These are phyloP conservation scores for Backusella morwellensis DNA, from an alignment of 192 early-diverging fungal species.

Conservation along the genomic window DNA sequence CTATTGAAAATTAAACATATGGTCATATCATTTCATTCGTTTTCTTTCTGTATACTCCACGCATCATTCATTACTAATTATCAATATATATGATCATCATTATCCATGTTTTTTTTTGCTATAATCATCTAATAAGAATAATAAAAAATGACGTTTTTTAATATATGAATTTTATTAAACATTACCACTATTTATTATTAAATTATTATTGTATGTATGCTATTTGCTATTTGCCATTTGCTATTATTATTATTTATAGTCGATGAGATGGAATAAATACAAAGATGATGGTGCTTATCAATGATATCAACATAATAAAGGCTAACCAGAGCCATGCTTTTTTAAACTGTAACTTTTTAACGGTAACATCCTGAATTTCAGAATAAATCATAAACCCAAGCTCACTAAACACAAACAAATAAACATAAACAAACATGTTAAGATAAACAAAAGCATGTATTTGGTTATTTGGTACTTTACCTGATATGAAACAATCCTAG, in stretches of 20 bases:
- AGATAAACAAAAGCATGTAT: neutral
- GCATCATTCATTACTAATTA: neutral
- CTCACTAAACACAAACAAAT: constrained; percentile 15
- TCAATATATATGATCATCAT: neutral
- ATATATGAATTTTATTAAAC: neutral
- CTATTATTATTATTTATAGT: neutral
- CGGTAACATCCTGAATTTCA: constrained; percentile 23
- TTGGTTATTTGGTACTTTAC: constrained; percentile 6
- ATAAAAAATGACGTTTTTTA: too few relatives aligned
- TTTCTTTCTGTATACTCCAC: neutral
- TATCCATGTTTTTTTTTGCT: neutral
- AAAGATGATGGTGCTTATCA: constrained; percentile 23
- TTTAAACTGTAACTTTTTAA: constrained; percentile 12
- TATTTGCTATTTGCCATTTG: neutral
- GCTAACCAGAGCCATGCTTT: constrained; percentile 17
- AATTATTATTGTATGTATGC: neutral
- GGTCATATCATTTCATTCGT: neutral
- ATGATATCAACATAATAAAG: constrained; percentile 5
- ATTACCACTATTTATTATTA: neutral
- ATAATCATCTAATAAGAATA: neutral
- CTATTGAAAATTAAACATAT: neutral
- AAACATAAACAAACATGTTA: neutral
- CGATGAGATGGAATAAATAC: constrained; percentile 28
- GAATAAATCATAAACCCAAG: constrained; percentile 17
- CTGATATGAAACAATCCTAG: constrained; percentile 28